phyloP scores from a whole-genome alignment of 805 yeast genomes.

The Sporopachydermia lactativora region DNA sequence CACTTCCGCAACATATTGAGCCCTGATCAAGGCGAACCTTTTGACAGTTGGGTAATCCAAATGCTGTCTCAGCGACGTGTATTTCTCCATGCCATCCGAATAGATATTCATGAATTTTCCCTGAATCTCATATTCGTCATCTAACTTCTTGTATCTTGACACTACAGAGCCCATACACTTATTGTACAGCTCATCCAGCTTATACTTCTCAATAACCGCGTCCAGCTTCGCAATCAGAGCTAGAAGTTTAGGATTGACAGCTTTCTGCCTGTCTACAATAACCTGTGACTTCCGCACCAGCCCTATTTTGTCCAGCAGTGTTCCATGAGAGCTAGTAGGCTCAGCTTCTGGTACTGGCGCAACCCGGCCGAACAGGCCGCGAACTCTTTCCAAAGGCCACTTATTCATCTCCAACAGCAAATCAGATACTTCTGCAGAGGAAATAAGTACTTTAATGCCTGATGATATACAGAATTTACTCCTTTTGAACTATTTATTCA shows the following conservation, averaged over 20 bases:
- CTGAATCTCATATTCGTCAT: not conserved
- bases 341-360: no score
- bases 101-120: not conserved
- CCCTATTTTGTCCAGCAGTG: not conserved
- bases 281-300: not conserved
- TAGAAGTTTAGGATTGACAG: not conserved
- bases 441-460: no score
- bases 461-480: no score
- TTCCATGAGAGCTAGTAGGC: no score
- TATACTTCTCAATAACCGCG: not conserved
- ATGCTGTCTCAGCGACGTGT: not conserved
- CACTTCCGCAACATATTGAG: not conserved
- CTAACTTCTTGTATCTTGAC: not conserved
- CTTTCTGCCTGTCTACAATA: not conserved
- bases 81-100: not conserved
- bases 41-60: not conserved
- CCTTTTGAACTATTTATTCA: no score
- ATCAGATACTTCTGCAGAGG: no score
- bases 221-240: not conserved
- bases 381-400: no score
- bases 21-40: not conserved
- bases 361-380: no score
- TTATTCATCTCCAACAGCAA: no score
- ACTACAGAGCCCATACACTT: not conserved
- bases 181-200: not conserved